A percentile compares a stretch with the other conserved stretches of the same genome.
Conservation (phyloP, 768 basidiomycete genomes). For the Tricholoma flavovirens region DNA sequence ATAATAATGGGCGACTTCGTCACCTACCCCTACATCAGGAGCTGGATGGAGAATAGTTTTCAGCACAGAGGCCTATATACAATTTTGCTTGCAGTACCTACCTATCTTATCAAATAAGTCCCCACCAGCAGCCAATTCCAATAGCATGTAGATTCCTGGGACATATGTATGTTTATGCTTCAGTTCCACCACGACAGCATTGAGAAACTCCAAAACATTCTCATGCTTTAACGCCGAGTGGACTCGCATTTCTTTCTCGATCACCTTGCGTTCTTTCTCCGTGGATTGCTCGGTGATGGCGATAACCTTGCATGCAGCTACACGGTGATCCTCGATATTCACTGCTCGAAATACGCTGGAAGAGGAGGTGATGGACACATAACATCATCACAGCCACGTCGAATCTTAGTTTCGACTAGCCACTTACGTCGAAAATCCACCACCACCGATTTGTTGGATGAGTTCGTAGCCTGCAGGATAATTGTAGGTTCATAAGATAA, state of each 20-base stretch:
- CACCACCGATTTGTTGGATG: conserved; percentile 75
- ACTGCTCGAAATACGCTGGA: conserved; percentile 80
- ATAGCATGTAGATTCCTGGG: conserved; percentile 85
- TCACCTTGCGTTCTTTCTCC: conserved; percentile 64
- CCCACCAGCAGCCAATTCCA: conserved; percentile 90
- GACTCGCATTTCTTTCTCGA: conserved; percentile 91
- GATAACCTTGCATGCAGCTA: conserved; percentile 88
- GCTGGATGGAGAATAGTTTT: conserved; percentile 37
- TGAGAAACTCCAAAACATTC: conserved; percentile 81
- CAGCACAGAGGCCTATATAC: not conserved
- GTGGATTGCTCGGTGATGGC: conserved; percentile 56
- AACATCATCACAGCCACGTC: conserved; percentile 5
- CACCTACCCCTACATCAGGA: conserved; percentile 82
- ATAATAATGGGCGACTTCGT: conserved; percentile 86
- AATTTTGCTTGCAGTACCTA: conserved; percentile 29
- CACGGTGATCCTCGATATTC: conserved; percentile 53
- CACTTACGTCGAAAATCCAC: conserved; percentile 79
- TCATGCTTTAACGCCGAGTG: conserved; percentile 74
- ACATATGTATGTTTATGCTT: conserved; percentile 52
- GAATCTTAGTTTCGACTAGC: not conserved
- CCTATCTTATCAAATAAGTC: conserved; percentile 99
- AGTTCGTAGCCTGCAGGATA: conserved; percentile 55
- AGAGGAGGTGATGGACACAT: not conserved
- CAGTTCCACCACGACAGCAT: conserved; percentile 67
- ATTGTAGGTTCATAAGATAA: not conserved